Percentiles rank a stretch among this genome's conserved stretches.
Conservation (phyloP, 768 basidiomycete genomes). For the Phlebiopsis gigantea region DNA sequence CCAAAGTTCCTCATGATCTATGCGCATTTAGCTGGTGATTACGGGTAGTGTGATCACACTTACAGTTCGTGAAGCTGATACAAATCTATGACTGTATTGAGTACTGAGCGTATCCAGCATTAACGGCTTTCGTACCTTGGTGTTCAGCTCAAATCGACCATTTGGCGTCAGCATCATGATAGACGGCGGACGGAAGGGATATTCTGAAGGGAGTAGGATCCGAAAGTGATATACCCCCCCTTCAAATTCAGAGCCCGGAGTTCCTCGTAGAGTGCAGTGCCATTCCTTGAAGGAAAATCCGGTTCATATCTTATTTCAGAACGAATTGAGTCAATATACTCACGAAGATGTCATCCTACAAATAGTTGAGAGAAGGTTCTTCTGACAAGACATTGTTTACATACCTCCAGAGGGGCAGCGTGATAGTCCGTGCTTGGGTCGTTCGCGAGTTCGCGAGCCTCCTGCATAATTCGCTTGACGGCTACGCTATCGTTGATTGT, state of each 20-base stretch:
- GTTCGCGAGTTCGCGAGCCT: conserved; percentile 81
- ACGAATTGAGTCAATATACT: too few relatives aligned
- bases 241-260: conserved; percentile 84
- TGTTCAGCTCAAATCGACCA: conserved; percentile 94
- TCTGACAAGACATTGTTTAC: conserved; percentile 10
- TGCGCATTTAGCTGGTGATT: conserved; percentile 16
- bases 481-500: conserved; percentile 38
- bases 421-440: conserved; percentile 85
- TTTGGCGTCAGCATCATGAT: conserved; percentile 95
- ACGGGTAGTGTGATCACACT: conserved; percentile 26
- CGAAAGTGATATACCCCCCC: conserved; percentile 96
- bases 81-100: conserved; percentile 56
- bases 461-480: conserved; percentile 96
- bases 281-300: conserved; percentile 58
- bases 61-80: conserved; percentile 89
- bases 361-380: conserved; percentile 4
- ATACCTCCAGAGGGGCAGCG: conserved; percentile 75
- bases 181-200: conserved; percentile 94
- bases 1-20: conserved; percentile 96
- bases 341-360: conserved; percentile 85
- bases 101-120: conserved; percentile 10
- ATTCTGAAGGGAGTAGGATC: conserved; percentile 85
- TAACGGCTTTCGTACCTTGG: conserved; percentile 64
- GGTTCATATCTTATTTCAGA: too few relatives aligned
- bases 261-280: conserved; percentile 96